Evolutionary conservation across 179 eudicot species (phyloP).

Genomic region (Amaranthus tricolor): DNA sequence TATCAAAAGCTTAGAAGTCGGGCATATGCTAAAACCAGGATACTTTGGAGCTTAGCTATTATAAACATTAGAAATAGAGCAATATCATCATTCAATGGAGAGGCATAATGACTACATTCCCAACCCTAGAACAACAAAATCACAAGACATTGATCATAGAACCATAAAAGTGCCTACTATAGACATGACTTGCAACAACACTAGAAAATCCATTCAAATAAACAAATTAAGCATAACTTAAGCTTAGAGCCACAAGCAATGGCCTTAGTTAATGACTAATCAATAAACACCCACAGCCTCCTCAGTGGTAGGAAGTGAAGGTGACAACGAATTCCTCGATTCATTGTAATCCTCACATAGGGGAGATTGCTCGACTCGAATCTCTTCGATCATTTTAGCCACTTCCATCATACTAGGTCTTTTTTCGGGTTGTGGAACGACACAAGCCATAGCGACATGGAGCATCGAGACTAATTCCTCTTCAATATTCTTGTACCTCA

Average conservation of each 20-base stretch:
- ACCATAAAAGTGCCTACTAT: conserved; percentile 5
- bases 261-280: conserved; percentile 13
- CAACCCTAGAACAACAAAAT: not conserved
- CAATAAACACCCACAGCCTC: conserved; percentile 36
- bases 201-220: conserved; percentile 8
- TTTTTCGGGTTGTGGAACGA: conserved; percentile 65
- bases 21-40: no score
- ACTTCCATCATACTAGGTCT: conserved; percentile 85
- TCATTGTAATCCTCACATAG: conserved; percentile 84
- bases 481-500: conserved; percentile 94
- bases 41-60: not conserved
- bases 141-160: not conserved
- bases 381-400: conserved; percentile 82
- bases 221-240: conserved; percentile 9
- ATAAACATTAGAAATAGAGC: conserved; percentile 2
- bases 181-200: conserved; percentile 34
- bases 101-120: not conserved
- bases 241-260: conserved; percentile 17
- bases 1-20: no score
- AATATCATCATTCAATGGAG: not conserved
- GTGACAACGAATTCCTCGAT: conserved; percentile 76
- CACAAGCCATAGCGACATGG: conserved; percentile 89
- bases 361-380: conserved; percentile 86
- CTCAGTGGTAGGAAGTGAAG: conserved; percentile 74
- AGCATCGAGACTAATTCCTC: conserved; percentile 89